Evolutionary conservation across 2,329 filamentous ascomycete genomes (phyloP).

Genomic region (Epichloe elymi): DNA sequence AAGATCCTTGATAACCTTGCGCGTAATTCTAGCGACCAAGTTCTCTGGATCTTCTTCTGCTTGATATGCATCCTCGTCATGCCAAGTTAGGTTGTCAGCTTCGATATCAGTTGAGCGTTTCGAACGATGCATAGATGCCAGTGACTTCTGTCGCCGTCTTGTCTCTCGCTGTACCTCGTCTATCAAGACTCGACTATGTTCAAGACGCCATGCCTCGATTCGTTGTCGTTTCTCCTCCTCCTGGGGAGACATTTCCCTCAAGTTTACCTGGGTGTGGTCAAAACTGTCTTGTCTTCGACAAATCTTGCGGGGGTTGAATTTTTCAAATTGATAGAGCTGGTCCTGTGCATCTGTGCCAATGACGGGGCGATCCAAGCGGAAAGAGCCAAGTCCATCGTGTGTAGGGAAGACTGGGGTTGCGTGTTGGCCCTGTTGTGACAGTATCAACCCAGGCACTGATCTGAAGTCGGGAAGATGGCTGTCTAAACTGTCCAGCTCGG

Average conservation of each 20-base stretch:
- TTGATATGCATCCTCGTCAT: slow-evolving; percentile 36
- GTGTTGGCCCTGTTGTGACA: slow-evolving; percentile 23
- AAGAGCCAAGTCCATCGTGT: slow-evolving; percentile 85
- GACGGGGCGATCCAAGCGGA: slow-evolving; percentile 49
- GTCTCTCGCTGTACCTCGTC: slow-evolving; percentile 87
- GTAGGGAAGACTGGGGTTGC: slow-evolving; percentile 65
- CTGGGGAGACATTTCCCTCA: slow-evolving; percentile 41
- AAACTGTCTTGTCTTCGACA: slow-evolving; percentile 40
- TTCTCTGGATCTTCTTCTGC: slow-evolving; percentile 45
- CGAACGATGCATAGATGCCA: slow-evolving; percentile 29
- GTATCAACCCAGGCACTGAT: slow-evolving; percentile 32
- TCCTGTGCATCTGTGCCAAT: slow-evolving; percentile 54
- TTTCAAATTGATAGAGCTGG: slow-evolving; percentile 79
- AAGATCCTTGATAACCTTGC: slow-evolving; percentile 74
- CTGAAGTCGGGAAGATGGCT: slow-evolving; percentile 84
- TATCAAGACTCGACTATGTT: slow-evolving; percentile 74
- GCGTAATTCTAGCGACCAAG: slow-evolving; percentile 69
- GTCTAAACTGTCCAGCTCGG: slow-evolving; percentile 83
- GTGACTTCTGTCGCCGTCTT: slow-evolving; percentile 49
- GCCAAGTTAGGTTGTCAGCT: slow-evolving; percentile 34
- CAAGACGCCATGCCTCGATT: slow-evolving; percentile 84
- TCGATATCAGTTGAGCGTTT: slow-evolving; percentile 18
- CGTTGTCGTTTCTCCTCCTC: slow-evolving; percentile 66
- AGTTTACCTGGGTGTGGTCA: slow-evolving; percentile 35
- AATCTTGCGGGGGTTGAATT: slow-evolving; percentile 61